Base-by-base conservation (phyloP, 1,139 yeast genomes). In the Taphrina sp. region DNA sequence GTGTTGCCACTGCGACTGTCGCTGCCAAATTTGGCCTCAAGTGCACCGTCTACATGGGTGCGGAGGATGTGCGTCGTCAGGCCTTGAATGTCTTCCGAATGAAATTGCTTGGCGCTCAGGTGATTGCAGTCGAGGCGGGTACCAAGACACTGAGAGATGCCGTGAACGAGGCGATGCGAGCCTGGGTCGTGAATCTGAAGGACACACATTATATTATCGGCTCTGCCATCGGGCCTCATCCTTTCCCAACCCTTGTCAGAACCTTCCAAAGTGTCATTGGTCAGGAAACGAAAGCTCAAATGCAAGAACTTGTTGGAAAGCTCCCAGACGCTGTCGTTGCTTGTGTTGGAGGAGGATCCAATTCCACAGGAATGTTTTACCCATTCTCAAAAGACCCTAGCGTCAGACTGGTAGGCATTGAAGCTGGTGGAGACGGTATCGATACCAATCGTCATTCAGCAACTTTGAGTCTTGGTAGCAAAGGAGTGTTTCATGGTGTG, bases 331-430 rank as follows among this genome's bases (percentile, higher is more conserved):
- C 90, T 12, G 82, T 92, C 41, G 96, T 90, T 60, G 98, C 99
- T 2, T 92, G 99, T 77, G 98, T 92, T 55, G 99, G 99, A 66
- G 99, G 99, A 67, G 99, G 99, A 54, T 88, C 96, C 31, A 92
- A 92, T 75, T 85, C 96, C 52, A 82, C 95, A 38, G 99, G 99
- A 69, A 81, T 92, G 80, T 92, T 92, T 70, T 82, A 90, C 19
- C 96, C 97, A 52, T 92, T 92, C 68, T 95, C 88, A 69, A 76
- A 88, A 19, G 96, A 89, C 67, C 64, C 69, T 10, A 74, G 79
- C 10, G 99, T 92, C 53, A 80, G 80, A 67, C 75, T 94, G 69
- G 73, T 89, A 51, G 99, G 99, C 69, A 90, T 90, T 60, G 99
- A 94, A 74, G 99, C 99, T 52, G 99, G 95, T 69, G 99, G 99